Percentiles rank a stretch among this genome's conserved stretches.
Conservation (phyloP, 352 stramenopile species). For the Phytopythium vexans region DNA sequence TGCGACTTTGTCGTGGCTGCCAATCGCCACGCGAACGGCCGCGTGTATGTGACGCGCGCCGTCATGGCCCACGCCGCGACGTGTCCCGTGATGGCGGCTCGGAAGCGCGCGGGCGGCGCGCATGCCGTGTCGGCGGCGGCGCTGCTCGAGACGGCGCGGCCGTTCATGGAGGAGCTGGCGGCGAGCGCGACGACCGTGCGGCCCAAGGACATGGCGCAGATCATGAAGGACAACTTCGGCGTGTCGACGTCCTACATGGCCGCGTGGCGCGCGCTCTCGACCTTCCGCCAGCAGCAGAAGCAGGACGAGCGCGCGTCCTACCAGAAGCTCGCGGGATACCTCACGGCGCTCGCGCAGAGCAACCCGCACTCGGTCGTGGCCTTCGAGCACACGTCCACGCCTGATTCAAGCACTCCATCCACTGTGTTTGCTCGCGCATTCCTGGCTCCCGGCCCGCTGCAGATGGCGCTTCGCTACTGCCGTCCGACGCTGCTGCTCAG, state of each 20-base stretch:
- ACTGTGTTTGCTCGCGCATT: slow-evolving; percentile 56
- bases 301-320: slow-evolving; percentile 64
- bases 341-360: slow-evolving; percentile 52
- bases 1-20: slow-evolving; percentile 76
- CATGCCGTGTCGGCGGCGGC: slow-evolving; percentile 54
- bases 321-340: slow-evolving; percentile 61
- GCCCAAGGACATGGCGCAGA: slow-evolving; percentile 70
- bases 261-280: slow-evolving; percentile 66
- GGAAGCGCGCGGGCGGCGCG: slow-evolving; percentile 8
- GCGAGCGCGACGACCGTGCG: slow-evolving; percentile 53
- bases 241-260: slow-evolving; percentile 80
- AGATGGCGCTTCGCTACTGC: slow-evolving; percentile 45
- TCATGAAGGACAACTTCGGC: slow-evolving; percentile 84
- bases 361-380: slow-evolving; percentile 58
- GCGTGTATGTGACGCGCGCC: slow-evolving; percentile 69
- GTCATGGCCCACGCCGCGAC: slow-evolving; percentile 38
- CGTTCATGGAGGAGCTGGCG: slow-evolving; percentile 42
- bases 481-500: slow-evolving; percentile 61
- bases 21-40: slow-evolving; percentile 73
- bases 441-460: slow-evolving; percentile 59
- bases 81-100: slow-evolving; percentile 35
- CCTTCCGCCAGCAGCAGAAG: slow-evolving; percentile 68
- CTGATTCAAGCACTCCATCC: too few relatives aligned
- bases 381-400: slow-evolving; percentile 54
- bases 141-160: slow-evolving; percentile 70